Conservation (phyloP, 2,329 filamentous ascomycete genomes). For the Trichophyton equinum region DNA sequence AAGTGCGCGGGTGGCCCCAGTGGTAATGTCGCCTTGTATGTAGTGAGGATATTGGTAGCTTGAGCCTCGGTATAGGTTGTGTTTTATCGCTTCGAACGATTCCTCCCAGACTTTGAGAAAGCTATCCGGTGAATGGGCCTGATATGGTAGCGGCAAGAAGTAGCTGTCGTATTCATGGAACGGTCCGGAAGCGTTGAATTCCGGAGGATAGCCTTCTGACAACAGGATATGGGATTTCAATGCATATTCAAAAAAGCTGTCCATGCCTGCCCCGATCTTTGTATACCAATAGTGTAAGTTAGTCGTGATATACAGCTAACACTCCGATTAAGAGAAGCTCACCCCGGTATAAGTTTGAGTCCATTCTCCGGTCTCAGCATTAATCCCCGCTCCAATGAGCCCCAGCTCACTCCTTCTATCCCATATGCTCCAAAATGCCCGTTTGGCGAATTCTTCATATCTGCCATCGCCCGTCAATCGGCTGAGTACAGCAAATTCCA, state of each 20-base stretch:
- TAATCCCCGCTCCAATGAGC: constrained; percentile 80
- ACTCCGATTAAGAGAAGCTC: constrained; percentile 13
- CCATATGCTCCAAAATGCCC: constrained; percentile 98
- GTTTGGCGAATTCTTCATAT: constrained; percentile 83
- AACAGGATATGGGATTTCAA: constrained; percentile 87
- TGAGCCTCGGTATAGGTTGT: constrained; percentile 70
- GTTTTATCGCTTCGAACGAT: constrained; percentile 74
- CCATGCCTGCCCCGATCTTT: constrained; percentile 79
- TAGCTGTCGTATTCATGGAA: constrained; percentile 48
- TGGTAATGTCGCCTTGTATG: constrained; percentile 75
- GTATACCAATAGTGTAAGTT: constrained; percentile 2
- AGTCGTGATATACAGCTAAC: not conserved
- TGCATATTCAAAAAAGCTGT: constrained; percentile 98
- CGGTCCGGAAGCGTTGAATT: constrained; percentile 28
- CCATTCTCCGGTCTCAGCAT: constrained; percentile 84
- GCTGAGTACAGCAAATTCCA: constrained; percentile 86
- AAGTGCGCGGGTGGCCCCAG: constrained; percentile 74
- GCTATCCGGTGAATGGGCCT: constrained; percentile 59
- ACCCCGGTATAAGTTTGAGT: constrained; percentile 70
- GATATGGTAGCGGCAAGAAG: constrained; percentile 50
- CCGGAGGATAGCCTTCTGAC: constrained; percentile 50
- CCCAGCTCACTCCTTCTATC: constrained; percentile 69
- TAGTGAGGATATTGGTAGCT: constrained; percentile 80
- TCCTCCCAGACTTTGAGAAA: constrained; percentile 77
- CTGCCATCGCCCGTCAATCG: constrained; percentile 71